Base-by-base conservation (phyloP, 2,329 filamentous ascomycete species). In the Endothia cerciana region DNA sequence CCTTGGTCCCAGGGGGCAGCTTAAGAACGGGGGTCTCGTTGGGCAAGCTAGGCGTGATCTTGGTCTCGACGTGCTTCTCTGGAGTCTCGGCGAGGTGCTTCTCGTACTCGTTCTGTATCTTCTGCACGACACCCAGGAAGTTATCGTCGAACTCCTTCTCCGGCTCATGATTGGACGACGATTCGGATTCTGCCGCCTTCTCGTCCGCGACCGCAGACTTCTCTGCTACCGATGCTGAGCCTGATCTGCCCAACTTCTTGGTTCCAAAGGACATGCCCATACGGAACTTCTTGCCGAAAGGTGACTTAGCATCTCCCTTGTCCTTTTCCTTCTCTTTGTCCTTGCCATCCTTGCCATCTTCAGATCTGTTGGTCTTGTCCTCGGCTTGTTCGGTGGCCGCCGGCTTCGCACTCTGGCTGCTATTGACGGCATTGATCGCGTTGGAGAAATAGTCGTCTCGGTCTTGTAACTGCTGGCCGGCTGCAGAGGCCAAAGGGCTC, bases 221-320 rank as follows among this genome's bases (percentile, higher is more conserved):
- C 67, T 91, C 87, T 3, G 90, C 86, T 6, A 85, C 85, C 33
- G 85, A 86, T 0, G 86, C 86, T 4, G 89, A 89, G 4, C 85
- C 81, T 2, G 89, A 89, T 19, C 92, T 87, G 15, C 88, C 88
- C 17, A 94, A 83, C 77, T 97, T 97, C 81, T 96, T 97, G 73
- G 89, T 90, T 71, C 90, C 89, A 73, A 94, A 93, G 0, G 89
- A 88, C 81, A 86, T 86, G 77, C 85, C 85, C 87, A 92, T 90
- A 58, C 91, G 88, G 77, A 97, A 94, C 72, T 92, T 92, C 79
- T 94, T 95, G 53, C 91, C 88, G 75, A 97, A 96, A 6, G 92
- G 81, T 2, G 85, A 89, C 64, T 82, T 80, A 4, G 81, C 80
- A 2, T 82, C 79, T 71, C 81, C 78, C 38, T 73, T 74, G 15